Evolutionary conservation across 164 flowering plant species (phyloP).

Genomic region (Vitis amurensis): DNA sequence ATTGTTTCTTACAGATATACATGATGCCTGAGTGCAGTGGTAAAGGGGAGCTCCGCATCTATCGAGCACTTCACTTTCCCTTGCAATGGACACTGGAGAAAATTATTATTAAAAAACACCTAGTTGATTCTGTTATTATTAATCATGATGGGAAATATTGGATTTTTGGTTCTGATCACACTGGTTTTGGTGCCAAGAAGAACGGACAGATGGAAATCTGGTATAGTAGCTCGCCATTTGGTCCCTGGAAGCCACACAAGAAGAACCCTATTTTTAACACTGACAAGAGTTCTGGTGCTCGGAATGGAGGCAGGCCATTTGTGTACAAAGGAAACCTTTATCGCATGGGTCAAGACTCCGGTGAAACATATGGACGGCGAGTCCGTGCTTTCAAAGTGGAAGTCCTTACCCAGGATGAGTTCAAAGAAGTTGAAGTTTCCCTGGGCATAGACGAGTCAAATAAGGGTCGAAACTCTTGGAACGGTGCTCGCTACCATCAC

Average conservation of each 20-base stretch:
- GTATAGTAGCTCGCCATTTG: slow-evolving; percentile 80
- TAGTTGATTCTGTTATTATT: slow-evolving; percentile 75
- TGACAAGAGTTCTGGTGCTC: slow-evolving; percentile 63
- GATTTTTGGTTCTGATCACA: slow-evolving; percentile 94
- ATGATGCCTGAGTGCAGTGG: slow-evolving; percentile 93
- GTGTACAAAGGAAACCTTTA: slow-evolving; percentile 62
- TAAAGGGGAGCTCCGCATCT: slow-evolving; percentile 85
- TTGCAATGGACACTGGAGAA: slow-evolving; percentile 76
- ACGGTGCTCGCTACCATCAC: slow-evolving; percentile 87
- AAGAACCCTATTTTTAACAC: slow-evolving; percentile 74
- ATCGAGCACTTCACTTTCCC: slow-evolving; percentile 76
- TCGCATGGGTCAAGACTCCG: slow-evolving; percentile 90
- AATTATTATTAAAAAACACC: slow-evolving; percentile 71
- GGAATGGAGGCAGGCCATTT: slow-evolving; percentile 96
- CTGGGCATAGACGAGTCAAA: slow-evolving; percentile 46
- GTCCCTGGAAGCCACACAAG: slow-evolving; percentile 94
- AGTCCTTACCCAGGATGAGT: slow-evolving; percentile 61
- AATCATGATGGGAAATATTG: slow-evolving; percentile 60
- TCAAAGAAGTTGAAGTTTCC: slow-evolving; percentile 79
- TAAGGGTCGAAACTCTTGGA: slow-evolving; percentile 87
- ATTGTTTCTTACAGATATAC: slow-evolving; percentile 61
- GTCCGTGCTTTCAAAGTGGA: slow-evolving; percentile 66
- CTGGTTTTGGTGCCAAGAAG: slow-evolving; percentile 66
- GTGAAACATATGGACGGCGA: slow-evolving; percentile 76
- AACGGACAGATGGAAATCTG: slow-evolving; percentile 90